Conservation (phyloP, 2,329 filamentous ascomycete species). For the Penicillium digitatum region DNA sequence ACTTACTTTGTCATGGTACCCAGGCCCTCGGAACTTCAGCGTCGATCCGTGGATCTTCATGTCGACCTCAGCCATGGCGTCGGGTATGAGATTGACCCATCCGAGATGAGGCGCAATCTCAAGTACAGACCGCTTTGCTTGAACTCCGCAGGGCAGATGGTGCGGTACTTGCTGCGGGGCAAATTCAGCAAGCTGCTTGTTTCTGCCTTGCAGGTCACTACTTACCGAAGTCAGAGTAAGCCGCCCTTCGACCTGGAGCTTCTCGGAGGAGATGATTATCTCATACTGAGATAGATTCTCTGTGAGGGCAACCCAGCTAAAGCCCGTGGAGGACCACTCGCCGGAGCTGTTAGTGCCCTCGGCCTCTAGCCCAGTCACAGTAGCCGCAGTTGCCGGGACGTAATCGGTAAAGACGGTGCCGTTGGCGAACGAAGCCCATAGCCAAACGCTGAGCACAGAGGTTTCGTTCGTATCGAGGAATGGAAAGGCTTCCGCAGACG, state of each 20-base stretch:
- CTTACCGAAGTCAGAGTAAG: constrained; percentile 14
- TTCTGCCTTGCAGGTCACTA: not conserved
- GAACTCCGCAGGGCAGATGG: constrained; percentile 20
- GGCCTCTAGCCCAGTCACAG: constrained; percentile 1
- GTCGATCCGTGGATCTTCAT: constrained; percentile 28
- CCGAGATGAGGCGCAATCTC: constrained; percentile 33
- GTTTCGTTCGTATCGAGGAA: constrained; percentile 21
- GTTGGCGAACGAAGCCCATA: constrained; percentile 28
- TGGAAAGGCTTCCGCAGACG: constrained; percentile 35
- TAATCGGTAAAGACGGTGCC: constrained; percentile 18
- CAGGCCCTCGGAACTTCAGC: constrained; percentile 37
- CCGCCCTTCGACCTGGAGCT: constrained; percentile 13
- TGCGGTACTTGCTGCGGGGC: not conserved
- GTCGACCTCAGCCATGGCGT: constrained; percentile 31
- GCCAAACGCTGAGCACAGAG: constrained; percentile 23
- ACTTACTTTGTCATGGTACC: constrained; percentile 46
- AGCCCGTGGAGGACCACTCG: constrained; percentile 11
- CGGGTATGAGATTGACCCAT: constrained; percentile 40
- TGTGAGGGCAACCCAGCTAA: constrained; percentile 9
- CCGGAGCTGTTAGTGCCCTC: not conserved
- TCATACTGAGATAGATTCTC: constrained; percentile 13
- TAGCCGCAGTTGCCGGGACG: constrained; percentile 16
- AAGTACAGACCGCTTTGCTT: constrained; percentile 1
- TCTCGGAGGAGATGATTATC: constrained; percentile 10
- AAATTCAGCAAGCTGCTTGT: not conserved